Base-by-base conservation (phyloP, 306 rosid species). In the Trifolium pratense region DNA sequence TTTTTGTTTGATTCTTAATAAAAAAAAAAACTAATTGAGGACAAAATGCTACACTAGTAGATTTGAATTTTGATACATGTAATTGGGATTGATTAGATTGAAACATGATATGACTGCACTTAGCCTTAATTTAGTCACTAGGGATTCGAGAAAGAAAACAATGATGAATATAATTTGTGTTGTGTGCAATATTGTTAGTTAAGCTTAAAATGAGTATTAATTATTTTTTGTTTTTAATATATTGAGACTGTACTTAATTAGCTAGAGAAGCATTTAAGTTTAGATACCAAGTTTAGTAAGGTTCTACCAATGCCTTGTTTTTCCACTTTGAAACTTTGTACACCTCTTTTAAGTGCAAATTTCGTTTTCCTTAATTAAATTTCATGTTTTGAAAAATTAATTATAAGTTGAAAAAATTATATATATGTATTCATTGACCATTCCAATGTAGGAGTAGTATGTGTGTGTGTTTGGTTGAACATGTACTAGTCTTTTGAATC, bases 341-440 rank as follows among this genome's bases (percentile, higher is more conserved):
- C 89, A 78, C 87, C 67, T 76, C 86, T 68, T 85, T 82, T 79
- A 69, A 71, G 84, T 77, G 86, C 83, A 82, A 86, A 78, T 77
- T 82, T 83, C 66, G 45, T 52, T 6, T 81, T 66, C 36, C 48
- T 42, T 37, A 1, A 42, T 40, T 46, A 3, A 34, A 29, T 42
- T 74, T 78, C 15, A 12, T 37, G 64, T 61, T 79, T 59, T 25
- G 20, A n/a, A 48, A 45, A n/a, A 15, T n/a, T n/a, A 42, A 42
- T 15, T 29, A 29, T 29, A 29, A 25, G 16, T 1, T 48, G 18
- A 48, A 53, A 20, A 20, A 20, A 21, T 21, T 21, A 21, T 3
- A n/a, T n/a, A n/a, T n/a, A n/a, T n/a, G n/a, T n/a, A 42, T 76
- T 7, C 46, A 68, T 77, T 77, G 72, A 57, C 85, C 80, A 75